A percentile compares a stretch with the other conserved stretches of the same genome.
Conservation (phyloP, 2,329 filamentous ascomycete species). For the Colletotrichum endophyticum region DNA sequence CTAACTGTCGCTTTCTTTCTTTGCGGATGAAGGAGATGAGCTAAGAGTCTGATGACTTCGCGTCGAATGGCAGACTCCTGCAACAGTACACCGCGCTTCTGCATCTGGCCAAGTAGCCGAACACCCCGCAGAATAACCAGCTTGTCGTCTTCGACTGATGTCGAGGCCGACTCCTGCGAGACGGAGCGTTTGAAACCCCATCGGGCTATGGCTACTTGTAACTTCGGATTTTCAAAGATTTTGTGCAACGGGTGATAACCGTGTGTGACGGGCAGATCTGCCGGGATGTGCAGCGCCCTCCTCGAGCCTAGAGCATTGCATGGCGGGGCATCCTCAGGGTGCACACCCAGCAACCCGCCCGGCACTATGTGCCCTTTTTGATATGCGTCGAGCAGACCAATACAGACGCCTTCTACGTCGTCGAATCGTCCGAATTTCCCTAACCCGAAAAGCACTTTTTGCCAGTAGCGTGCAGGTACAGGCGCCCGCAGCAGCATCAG, state of each 20-base stretch:
- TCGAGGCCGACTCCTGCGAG: constrained; percentile 14
- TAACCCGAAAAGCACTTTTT: constrained; percentile 46
- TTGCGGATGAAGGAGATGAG: neutral
- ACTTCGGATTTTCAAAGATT: constrained; percentile 42
- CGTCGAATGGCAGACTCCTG: constrained; percentile 21
- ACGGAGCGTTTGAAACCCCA: constrained; percentile 49
- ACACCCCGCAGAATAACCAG: constrained; percentile 42
- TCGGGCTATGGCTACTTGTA: constrained; percentile 46
- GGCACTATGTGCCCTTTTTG: constrained; percentile 24
- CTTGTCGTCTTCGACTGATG: constrained; percentile 16
- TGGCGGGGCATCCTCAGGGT: constrained; percentile 46
- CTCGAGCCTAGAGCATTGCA: neutral
- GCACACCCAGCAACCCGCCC: constrained; percentile 44
- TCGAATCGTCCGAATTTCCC: constrained; percentile 46
- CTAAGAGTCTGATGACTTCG: constrained; percentile 14
- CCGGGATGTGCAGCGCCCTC: constrained; percentile 28
- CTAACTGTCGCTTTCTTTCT: neutral
- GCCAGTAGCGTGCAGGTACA: constrained; percentile 45
- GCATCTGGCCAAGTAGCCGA: constrained; percentile 36
- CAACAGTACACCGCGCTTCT: constrained; percentile 39
- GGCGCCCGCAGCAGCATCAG: constrained; percentile 14
- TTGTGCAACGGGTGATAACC: constrained; percentile 50
- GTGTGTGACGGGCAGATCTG: constrained; percentile 46
- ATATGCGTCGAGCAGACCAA: constrained; percentile 48
- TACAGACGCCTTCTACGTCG: constrained; percentile 48